Conservation (phyloP, 164 flowering plant species). For the Dillenia turbinata region DNA sequence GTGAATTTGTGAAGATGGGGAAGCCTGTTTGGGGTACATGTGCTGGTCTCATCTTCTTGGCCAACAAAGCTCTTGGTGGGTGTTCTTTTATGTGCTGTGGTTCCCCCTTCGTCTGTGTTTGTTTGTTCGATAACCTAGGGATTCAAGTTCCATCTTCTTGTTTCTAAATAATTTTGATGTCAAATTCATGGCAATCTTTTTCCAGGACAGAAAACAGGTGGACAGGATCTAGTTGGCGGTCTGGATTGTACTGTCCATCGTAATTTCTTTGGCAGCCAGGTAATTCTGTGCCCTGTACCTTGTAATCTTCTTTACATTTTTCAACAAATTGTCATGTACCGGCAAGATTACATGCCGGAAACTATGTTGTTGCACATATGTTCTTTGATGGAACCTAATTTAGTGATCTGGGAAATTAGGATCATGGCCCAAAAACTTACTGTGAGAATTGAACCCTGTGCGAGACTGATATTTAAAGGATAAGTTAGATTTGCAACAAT, state of each 20-base stretch:
- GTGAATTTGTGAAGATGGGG: constrained; percentile 86
- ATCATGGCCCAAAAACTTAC: no score
- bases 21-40: constrained; percentile 99
- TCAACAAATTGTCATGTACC: background rate
- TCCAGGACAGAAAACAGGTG: constrained; percentile 87
- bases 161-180: background rate
- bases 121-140: no score
- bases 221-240: constrained; percentile 88
- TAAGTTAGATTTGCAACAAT: no score
- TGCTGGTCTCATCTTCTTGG: constrained; percentile 96
- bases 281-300: constrained; percentile 13
- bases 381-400: no score
- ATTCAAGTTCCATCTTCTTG: background rate
- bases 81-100: background rate
- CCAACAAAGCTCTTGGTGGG: constrained; percentile 74
- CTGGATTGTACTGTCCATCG: constrained; percentile 91
- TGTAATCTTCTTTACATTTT: background rate
- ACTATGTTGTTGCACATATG: no score
- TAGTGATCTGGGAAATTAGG: no score
- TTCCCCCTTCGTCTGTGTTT: no score
- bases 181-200: background rate
- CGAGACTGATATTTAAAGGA: no score
- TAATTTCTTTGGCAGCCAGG: constrained; percentile 97
- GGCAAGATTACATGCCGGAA: no score
- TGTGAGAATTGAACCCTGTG: no score